Evolutionary conservation across 129 eudicot species (phyloP).

Genomic region (Ambrosia artemisiifolia): DNA sequence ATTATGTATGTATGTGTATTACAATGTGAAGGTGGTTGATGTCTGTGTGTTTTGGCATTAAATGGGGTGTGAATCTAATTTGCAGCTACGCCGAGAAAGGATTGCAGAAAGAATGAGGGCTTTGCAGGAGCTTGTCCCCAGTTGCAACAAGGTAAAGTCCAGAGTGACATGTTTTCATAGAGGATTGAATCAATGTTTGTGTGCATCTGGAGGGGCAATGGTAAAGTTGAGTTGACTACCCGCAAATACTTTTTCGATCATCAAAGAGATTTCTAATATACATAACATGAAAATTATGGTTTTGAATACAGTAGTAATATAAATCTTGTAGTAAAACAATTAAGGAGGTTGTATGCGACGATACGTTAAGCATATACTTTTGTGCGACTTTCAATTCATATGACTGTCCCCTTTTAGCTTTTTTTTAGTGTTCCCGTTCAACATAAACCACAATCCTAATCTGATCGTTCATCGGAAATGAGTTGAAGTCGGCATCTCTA

Average conservation of each 20-base stretch:
- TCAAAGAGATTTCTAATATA: background rate
- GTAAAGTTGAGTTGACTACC: background rate
- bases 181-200: background rate
- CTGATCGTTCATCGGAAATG: background rate
- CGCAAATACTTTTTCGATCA: background rate
- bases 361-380: background rate
- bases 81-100: constrained; percentile 88
- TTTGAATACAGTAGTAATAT: background rate
- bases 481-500: background rate
- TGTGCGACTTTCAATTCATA: background rate
- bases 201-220: background rate
- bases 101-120: constrained; percentile 98
- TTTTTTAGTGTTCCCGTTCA: background rate
- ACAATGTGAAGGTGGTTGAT: background rate
- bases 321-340: background rate
- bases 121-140: constrained; percentile 94
- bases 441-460: background rate
- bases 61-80: constrained; percentile 7
- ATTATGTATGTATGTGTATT: background rate
- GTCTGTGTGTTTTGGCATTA: background rate
- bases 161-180: background rate
- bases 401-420: background rate
- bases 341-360: no score
- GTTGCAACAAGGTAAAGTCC: constrained; percentile 82
- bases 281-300: background rate